These are phyloP conservation scores for Oryza punctata DNA, from an alignment of 176 grass and related monocot genomes.

Conservation along the genomic window DNA sequence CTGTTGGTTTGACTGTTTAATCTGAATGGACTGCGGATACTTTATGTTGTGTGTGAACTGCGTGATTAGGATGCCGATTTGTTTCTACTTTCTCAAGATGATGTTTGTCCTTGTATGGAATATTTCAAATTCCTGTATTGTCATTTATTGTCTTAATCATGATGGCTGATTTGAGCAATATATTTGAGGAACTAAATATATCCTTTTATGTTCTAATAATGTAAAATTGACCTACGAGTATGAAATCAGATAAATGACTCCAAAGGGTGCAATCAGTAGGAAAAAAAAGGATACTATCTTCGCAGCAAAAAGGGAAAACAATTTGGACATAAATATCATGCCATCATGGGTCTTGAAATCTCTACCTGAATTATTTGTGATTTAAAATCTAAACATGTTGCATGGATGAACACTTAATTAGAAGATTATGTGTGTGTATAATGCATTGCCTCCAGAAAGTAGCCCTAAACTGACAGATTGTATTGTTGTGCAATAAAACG, in stretches of 20 bases:
- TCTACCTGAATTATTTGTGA: background rate
- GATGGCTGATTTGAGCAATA: background rate
- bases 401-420: background rate
- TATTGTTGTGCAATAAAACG: slow-evolving; percentile 2
- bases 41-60: background rate
- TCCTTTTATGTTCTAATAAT: slow-evolving; percentile 7
- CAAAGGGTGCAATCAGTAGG: background rate
- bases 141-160: background rate
- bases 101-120: background rate
- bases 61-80: background rate
- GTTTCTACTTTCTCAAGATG: background rate
- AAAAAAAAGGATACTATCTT: background rate
- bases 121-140: background rate
- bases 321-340: background rate
- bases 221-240: background rate
- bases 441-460: background rate
- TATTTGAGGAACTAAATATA: slow-evolving; percentile 21
- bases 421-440: background rate
- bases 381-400: background rate
- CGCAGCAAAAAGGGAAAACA: background rate
- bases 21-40: background rate
- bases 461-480: background rate
- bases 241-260: background rate
- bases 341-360: background rate
- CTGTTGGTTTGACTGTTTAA: background rate